Conservation (phyloP, 257 asterid species). For the Solanum chiquidenum region DNA sequence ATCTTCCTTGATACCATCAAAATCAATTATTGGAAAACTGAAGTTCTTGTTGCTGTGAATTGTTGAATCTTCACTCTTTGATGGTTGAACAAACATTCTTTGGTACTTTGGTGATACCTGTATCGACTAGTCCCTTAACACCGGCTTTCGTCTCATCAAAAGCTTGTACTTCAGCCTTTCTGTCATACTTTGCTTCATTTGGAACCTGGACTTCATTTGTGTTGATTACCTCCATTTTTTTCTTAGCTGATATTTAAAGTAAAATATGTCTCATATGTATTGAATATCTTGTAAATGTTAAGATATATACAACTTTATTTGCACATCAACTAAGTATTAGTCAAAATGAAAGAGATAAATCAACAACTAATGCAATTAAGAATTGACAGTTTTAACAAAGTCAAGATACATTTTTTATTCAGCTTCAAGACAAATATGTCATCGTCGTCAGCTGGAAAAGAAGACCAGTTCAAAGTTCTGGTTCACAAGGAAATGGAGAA, state of each 20-base stretch:
- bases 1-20: neutral
- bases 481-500: neutral
- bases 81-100: neutral
- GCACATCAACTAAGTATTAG: neutral
- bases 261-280: neutral
- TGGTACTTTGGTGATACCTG: neutral
- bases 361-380: neutral
- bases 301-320: neutral
- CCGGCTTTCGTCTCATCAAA: conserved; percentile 3
- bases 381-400: neutral
- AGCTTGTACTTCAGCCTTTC: neutral
- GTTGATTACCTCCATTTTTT: neutral
- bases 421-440: neutral
- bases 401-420: neutral
- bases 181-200: neutral
- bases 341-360: neutral
- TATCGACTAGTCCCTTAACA: conserved; percentile 3
- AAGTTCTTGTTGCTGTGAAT: neutral
- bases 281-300: neutral
- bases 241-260: neutral
- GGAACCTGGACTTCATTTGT: neutral
- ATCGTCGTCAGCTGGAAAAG: neutral
- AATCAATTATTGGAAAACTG: neutral
- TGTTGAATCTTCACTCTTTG: neutral
- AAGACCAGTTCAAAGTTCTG: neutral